Conservation (phyloP, 192 early-diverging fungal genomes). For the Chytriomyces sp. region DNA sequence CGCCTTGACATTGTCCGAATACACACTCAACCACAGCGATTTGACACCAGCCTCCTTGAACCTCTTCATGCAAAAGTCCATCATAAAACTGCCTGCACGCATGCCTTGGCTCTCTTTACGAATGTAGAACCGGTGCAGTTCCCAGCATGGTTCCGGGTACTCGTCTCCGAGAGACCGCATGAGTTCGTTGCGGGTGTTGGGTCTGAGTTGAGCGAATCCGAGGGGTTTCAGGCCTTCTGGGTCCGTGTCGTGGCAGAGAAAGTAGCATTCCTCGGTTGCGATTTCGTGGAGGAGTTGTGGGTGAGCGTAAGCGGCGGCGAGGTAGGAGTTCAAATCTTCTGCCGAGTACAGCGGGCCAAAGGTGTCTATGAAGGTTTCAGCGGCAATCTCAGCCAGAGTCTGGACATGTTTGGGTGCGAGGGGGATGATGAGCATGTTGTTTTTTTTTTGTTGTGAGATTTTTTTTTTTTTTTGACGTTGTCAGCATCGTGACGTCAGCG, state of each 20-base stretch:
- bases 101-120: constrained; percentile 15
- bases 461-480: no score
- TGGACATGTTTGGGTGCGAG: not conserved
- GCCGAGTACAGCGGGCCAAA: constrained; percentile 7
- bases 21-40: constrained; percentile 12
- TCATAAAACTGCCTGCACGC: not conserved
- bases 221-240: not conserved
- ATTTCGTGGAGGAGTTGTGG: not conserved
- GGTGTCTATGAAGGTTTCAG: constrained; percentile 12
- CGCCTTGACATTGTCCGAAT: constrained; percentile 15
- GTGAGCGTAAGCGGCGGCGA: not conserved
- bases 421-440: no score
- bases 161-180: not conserved
- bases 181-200: constrained; percentile 9
- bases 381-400: not conserved
- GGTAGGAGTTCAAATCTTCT: not conserved
- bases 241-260: constrained; percentile 12
- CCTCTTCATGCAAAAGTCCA: constrained; percentile 7
- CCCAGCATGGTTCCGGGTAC: constrained; percentile 16
- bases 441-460: no score
- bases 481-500: no score
- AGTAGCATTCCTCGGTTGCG: not conserved
- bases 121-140: constrained; percentile 23
- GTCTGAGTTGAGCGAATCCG: constrained; percentile 23
- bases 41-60: constrained; percentile 24